Base-by-base conservation (phyloP, 2,329 filamentous ascomycete species). In the Nothopassalora personata region DNA sequence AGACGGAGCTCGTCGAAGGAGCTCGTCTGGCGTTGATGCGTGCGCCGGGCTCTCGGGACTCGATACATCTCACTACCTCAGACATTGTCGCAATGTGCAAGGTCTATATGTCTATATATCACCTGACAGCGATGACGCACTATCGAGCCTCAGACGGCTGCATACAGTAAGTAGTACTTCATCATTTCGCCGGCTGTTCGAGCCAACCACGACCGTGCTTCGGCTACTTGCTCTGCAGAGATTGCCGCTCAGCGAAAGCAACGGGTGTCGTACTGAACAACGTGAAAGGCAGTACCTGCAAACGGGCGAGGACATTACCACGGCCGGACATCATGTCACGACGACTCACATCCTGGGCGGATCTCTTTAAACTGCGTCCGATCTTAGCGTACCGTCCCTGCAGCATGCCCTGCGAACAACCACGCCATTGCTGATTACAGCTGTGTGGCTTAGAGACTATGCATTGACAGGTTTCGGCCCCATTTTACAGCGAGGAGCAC, bases 101-200 rank as follows among this genome's bases (percentile, higher is more conserved):
- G n/a, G 23, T 28, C 39, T 18, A 43, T n/a, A n/a, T 43, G 18
- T n/a, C 2, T 43, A 18, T 18, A 43, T 15, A 18, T 43, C 3
- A 43, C 39, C 39, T n/a, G 8, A 43, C 39, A 18, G 39, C 39
- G 7, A 18, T 43, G 39, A 43, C 13, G 39, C n/a, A 3, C n/a
- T 15, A 56, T 5, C 18, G 45, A 58, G 51, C 47, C 56, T 60
- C 57, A 59, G 10, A 46, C 60, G 61, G 61, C 55, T 59, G 55
- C 55, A 51, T 34, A 57, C 63, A 64, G 61, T 57, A 63, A n/a
- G n/a, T n/a, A n/a, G n/a, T n/a, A n/a, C 61, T 65, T 65, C 23
- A 23, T 23, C 23, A 23, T 23, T 23, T 3, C 57, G 53, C 34
- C 59, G 54, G 56, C 55, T 46, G 47, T 43, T 36, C 52, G 58